Base-by-base conservation (phyloP, 2,329 filamentous ascomycete species). In the Pestalotiopsis sp. region DNA sequence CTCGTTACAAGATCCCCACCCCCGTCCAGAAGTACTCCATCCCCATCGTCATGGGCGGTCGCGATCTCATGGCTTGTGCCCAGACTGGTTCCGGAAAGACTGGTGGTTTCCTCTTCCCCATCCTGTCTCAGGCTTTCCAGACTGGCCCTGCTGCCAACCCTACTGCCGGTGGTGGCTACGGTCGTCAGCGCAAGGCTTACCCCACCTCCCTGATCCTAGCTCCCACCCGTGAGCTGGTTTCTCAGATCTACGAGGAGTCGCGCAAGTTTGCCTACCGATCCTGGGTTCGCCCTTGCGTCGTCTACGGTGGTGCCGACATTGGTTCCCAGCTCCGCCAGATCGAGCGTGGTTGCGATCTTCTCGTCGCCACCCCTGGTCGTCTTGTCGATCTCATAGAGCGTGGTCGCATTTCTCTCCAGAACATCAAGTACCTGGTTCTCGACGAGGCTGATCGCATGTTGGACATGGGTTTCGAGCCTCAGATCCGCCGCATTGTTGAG, bases 381-480 rank as follows among this genome's bases (percentile, higher is more conserved):
- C 89, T 99, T 74, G 95, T 98, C 79, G 96, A 99, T 82, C 87
- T 99, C 83, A 97, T 99, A 79, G 96, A 98, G 88, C 94, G 96
- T 87, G 96, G 96, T 79, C 94, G 95, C 80, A 98, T 99, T 81
- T 98, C 96, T 59, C 91, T 99, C 68, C 90, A 91, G 83, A 98
- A 97, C 89, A 99, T 99, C 89, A 98, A 98, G 88, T 99, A 99
- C 81, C 90, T 99, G 71, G 94, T 99, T 76, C 93, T 99, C 67
- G 96, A 99, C 77, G 96, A 99, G 90, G 96, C 96, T 82, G 96
- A 99, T 87, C 96, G 96, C 82, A 99, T 99, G 96, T 89, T 99
- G 88, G 96, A 99, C 89, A 99, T 99, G 96, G 96, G 96, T 96
- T 99, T 99, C 88, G 96, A 99, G 87, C 96, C 96, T 78, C 96